These are phyloP conservation scores for Amauroascus niger DNA, from an alignment of 2,329 filamentous ascomycete species.

Conservation along the genomic window DNA sequence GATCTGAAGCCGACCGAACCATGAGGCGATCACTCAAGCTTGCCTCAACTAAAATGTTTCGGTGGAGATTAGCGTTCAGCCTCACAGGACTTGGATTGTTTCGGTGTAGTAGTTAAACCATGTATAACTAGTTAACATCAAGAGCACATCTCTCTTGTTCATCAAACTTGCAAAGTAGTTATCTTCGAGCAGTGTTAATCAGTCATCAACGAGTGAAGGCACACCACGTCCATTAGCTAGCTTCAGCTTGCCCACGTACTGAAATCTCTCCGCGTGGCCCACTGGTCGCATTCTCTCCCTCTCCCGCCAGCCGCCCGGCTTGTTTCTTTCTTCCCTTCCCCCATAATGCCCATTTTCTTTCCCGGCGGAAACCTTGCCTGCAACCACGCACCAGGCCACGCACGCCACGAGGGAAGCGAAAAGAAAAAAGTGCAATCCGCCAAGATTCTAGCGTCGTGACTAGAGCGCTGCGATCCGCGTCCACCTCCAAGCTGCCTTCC, in stretches of 20 bases:
- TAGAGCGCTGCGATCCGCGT: constrained; percentile 1
- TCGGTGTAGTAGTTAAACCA: no score
- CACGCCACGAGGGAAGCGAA: not conserved
- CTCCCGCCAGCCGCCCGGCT: not conserved
- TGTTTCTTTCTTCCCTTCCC: no score
- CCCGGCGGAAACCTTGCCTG: not conserved
- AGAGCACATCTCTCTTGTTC: no score
- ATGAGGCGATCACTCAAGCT: constrained; percentile 4
- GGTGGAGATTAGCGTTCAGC: constrained; percentile 1
- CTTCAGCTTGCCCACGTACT: no score
- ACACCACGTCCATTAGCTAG: no score
- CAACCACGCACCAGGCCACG: not conserved
- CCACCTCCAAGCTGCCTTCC: no score
- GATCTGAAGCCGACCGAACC: constrained; percentile 1
- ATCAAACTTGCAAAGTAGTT: no score
- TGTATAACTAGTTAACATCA: no score
- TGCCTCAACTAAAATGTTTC: not conserved
- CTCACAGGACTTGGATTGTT: not conserved
- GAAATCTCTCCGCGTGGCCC: no score
- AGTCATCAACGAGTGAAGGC: no score
- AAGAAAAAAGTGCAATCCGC: constrained; percentile 3
- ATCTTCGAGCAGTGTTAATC: no score
- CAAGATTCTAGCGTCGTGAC: constrained; percentile 5
- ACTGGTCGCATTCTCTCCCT: no score
- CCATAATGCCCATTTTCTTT: not conserved